Evolutionary conservation across 2,329 filamentous ascomycete species (phyloP).

Genomic region (Mariannaea sp.): DNA sequence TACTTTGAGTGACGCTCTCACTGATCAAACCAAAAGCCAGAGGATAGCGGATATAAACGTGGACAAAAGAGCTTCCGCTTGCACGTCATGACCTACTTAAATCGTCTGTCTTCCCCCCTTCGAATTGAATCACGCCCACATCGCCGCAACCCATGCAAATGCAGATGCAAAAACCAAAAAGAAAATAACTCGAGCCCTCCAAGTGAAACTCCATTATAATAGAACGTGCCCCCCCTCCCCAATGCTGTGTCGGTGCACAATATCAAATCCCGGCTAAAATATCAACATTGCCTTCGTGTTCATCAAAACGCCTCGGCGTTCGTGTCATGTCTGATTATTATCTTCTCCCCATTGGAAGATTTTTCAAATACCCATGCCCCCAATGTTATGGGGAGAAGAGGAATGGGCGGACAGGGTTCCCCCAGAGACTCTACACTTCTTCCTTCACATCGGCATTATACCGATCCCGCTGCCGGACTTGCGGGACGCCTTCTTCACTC

Average conservation of each 20-base stretch:
- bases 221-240: constrained; percentile 8
- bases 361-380: constrained; percentile 9
- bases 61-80: neutral
- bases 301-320: constrained; percentile 26
- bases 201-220: constrained; percentile 6
- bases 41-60: too few species aligned
- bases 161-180: constrained; percentile 7
- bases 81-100: neutral
- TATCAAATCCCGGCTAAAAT: constrained; percentile 16
- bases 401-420: too few species aligned
- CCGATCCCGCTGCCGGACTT: constrained; percentile 45
- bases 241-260: constrained; percentile 4
- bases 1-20: too few species aligned
- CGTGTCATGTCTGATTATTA: constrained; percentile 3
- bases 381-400: too few species aligned
- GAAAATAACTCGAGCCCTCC: too few species aligned
- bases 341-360: constrained; percentile 3
- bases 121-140: constrained; percentile 7
- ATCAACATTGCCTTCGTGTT: constrained; percentile 23
- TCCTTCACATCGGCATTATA: constrained; percentile 45
- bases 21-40: too few species aligned
- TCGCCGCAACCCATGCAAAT: constrained; percentile 11
- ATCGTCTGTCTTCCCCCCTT: too few species aligned
- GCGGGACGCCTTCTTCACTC: constrained; percentile 37
- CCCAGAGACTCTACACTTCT: neutral